Percentiles rank a stretch among this genome's conserved stretches.
Evolutionary conservation across 2,329 filamentous ascomycete genomes (phyloP).

Genomic region (Coniochaeta prunicola): DNA sequence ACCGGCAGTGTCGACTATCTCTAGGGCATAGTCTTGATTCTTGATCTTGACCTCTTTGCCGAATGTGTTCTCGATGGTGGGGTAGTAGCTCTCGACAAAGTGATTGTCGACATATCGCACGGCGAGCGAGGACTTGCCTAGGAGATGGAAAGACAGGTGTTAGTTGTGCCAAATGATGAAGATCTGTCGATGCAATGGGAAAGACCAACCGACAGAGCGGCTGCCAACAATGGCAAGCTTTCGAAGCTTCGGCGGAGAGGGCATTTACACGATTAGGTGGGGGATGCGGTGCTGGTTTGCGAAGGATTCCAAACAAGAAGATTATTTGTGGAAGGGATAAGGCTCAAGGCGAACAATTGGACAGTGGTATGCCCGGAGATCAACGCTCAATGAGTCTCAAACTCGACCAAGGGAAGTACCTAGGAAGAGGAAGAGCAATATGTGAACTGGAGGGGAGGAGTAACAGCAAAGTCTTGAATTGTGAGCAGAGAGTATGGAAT

Average conservation of each 20-base stretch:
- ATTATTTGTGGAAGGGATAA: neutral
- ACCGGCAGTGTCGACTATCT: constrained; percentile 97
- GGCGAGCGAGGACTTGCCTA: constrained; percentile 95
- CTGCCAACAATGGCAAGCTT: constrained; percentile 96
- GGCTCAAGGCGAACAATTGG: neutral
- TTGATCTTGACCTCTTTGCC: constrained; percentile 91
- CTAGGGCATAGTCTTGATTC: constrained; percentile 86
- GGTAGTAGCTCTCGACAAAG: constrained; percentile 98
- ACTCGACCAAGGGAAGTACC: neutral
- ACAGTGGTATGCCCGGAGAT: neutral
- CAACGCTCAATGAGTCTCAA: neutral
- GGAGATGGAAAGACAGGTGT: neutral
- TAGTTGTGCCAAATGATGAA: neutral
- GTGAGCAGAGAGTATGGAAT: neutral
- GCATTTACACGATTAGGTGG: neutral
- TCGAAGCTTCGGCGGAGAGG: constrained; percentile 60
- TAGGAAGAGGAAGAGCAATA: neutral
- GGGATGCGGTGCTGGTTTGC: constrained; percentile 4
- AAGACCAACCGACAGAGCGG: constrained; percentile 63
- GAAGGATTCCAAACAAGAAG: neutral
- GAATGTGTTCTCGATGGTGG: constrained; percentile 98
- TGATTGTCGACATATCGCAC: constrained; percentile 96
- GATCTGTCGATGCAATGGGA: neutral
- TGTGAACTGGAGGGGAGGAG: neutral
- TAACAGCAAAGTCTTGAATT: neutral